Base-by-base conservation (phyloP, 192 early-diverging fungal genomes). In the Backusella circina region DNA sequence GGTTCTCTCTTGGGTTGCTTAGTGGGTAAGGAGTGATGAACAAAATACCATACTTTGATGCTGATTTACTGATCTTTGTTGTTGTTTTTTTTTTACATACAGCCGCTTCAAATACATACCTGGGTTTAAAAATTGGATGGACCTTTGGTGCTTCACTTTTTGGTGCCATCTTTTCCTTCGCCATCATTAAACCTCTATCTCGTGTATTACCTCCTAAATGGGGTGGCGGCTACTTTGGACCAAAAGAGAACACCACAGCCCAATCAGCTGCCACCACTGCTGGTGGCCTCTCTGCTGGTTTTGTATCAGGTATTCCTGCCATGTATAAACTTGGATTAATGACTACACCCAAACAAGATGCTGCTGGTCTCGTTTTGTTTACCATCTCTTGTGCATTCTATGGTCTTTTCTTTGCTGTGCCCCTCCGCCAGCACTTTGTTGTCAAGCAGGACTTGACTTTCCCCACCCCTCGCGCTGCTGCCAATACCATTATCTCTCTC, bases 351-450 rank as follows among this genome's bases (percentile, higher is more conserved):
- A 66, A 73, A 18, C 80, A 87, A 30, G 90, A 92, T 71, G 67
- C 84, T 30, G 83, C 79, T 32, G 57, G 79, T 23, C 79, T 92
- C 18, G 50, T 90, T 41, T 72, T 88, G 50, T 91, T 84, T 80
- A 86, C 90, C 13, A 78, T 87, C 50, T 81, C 79, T 61, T 81
- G 85, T 38, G 88, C 91, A 31, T 90, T 88, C 82, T 93, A 88
- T 73, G 91, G 91, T 76, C 79, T 93, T 64, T 93, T 92, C 80
- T 93, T 93, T 69, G 91, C 91, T 32, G 80, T 91, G 8, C 90
- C 91, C 9, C 86, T 91, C 64, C 88, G 91, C 26, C 73, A 86
- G 28, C 88, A 90, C 37, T 93, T 90, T 38, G 84, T 92, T 71
- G 77, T 92, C 68, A 89, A 91, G 67, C 87, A 91, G 67, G 83